Conservation (phyloP, 1,139 yeast genomes). For the Suhomyces anneliseae region DNA sequence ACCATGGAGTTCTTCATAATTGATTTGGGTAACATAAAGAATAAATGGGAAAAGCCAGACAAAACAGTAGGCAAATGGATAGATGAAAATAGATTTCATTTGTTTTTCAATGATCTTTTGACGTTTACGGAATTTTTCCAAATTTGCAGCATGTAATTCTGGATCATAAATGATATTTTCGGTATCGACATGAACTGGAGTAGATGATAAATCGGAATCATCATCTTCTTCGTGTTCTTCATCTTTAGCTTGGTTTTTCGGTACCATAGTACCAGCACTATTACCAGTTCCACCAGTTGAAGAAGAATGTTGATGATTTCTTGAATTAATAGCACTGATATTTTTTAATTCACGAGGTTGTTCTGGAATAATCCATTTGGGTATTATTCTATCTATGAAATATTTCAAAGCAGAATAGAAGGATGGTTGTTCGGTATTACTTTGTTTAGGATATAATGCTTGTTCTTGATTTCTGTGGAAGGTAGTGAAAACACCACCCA, state of each 20-base stretch:
- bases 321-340: neutral
- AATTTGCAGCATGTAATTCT: constrained; percentile 58
- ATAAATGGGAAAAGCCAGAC: constrained; percentile 82
- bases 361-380: constrained; percentile 34
- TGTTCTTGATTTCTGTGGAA: constrained; percentile 20
- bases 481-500: constrained; percentile 48
- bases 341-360: constrained; percentile 2
- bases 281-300: constrained; percentile 1
- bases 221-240: constrained; percentile 9
- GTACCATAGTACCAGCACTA: neutral
- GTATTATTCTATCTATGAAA: constrained; percentile 31
- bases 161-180: constrained; percentile 25
- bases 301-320: constrained; percentile 1
- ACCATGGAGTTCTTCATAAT: constrained; percentile 46
- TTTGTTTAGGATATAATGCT: constrained; percentile 9
- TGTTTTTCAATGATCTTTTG: constrained; percentile 72
- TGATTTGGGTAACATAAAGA: constrained; percentile 61
- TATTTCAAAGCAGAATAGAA: constrained; percentile 38
- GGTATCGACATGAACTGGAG: constrained; percentile 17
- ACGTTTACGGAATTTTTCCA: constrained; percentile 58
- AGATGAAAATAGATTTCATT: constrained; percentile 75
- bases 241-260: constrained; percentile 2
- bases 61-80: constrained; percentile 78
- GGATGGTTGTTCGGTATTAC: constrained; percentile 29
- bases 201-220: constrained; percentile 7